A percentile compares a stretch with the other conserved stretches of the same genome.
Evolutionary conservation across 2,329 filamentous ascomycete genomes (phyloP).

Genomic region (Stromatinia cepivora): DNA sequence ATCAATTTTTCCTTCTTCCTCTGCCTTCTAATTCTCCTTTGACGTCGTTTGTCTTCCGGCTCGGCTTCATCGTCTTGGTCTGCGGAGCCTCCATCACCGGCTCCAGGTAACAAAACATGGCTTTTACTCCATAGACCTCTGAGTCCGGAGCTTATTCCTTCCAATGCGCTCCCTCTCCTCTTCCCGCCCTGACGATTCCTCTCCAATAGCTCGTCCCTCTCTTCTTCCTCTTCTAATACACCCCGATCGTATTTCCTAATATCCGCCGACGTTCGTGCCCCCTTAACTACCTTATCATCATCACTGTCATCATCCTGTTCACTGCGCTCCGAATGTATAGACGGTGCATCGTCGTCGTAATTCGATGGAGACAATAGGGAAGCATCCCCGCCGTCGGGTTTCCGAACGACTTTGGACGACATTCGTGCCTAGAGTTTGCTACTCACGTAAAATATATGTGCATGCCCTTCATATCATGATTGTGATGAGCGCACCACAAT

Average conservation of each 20-base stretch:
- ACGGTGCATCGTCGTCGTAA: constrained; percentile 57
- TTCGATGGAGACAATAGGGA: constrained; percentile 37
- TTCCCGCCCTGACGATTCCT: constrained; percentile 47
- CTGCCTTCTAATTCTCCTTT: constrained; percentile 49
- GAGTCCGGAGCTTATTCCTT: constrained; percentile 43
- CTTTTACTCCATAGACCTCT: constrained; percentile 43
- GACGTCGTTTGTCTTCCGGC: constrained; percentile 44
- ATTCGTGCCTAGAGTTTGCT: constrained; percentile 17
- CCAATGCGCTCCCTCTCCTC: constrained; percentile 27
- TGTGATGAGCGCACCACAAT: neutral
- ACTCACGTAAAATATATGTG: constrained; percentile 3
- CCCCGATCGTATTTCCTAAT: constrained; percentile 67
- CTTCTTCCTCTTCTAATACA: constrained; percentile 75
- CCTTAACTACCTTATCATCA: constrained; percentile 67
- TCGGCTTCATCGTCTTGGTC: neutral
- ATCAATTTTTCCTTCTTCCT: constrained; percentile 55
- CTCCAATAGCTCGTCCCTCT: constrained; percentile 61
- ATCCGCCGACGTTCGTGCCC: constrained; percentile 68
- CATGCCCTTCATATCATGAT: neutral
- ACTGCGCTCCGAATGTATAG: constrained; percentile 60
- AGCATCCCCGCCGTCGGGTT: constrained; percentile 26
- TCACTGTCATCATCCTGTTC: constrained; percentile 77
- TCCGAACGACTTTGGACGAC: constrained; percentile 16
- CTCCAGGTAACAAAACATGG: constrained; percentile 38
- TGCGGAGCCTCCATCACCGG: constrained; percentile 28